phyloP scores from a whole-genome alignment of 306 rosid genomes.

The Quercus parvula region DNA sequence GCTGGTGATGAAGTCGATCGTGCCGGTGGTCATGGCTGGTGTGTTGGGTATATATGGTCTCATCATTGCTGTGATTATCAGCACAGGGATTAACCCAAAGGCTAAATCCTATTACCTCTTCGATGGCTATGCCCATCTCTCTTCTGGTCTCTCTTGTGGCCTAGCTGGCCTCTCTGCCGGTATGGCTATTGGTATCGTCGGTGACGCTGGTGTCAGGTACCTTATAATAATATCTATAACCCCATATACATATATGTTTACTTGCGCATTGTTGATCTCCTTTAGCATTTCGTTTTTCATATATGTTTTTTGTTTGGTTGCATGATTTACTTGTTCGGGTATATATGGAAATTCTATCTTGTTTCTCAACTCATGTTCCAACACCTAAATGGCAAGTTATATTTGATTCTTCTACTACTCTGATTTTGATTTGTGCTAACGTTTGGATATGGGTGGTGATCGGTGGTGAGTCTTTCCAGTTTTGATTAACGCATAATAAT shows the following conservation, averaged over 20 bases:
- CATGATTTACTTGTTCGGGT: neutral
- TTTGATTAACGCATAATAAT: neutral
- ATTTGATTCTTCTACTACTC: neutral
- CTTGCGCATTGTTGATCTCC: neutral
- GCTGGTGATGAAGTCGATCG: constrained; percentile 65
- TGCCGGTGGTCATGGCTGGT: constrained; percentile 65
- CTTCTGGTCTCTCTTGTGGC: constrained; percentile 61
- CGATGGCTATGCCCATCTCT: constrained; percentile 60
- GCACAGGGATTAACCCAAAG: constrained; percentile 63
- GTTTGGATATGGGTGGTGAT: neutral
- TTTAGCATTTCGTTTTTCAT: neutral
- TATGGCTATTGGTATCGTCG: constrained; percentile 65
- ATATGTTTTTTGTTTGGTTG: neutral
- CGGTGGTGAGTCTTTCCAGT: neutral
- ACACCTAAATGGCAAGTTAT: neutral
- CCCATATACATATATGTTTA: neutral
- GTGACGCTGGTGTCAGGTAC: constrained; percentile 65
- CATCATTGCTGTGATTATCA: constrained; percentile 52
- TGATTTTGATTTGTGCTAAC: neutral
- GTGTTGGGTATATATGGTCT: constrained; percentile 61
- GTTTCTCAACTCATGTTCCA: neutral
- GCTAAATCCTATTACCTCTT: constrained; percentile 59
- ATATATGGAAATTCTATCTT: neutral
- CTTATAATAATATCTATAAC: neutral
- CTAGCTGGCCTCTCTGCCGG: constrained; percentile 65